Base-by-base conservation (phyloP, 2,329 filamentous ascomycete genomes). In the Aspergillus chevalieri region DNA sequence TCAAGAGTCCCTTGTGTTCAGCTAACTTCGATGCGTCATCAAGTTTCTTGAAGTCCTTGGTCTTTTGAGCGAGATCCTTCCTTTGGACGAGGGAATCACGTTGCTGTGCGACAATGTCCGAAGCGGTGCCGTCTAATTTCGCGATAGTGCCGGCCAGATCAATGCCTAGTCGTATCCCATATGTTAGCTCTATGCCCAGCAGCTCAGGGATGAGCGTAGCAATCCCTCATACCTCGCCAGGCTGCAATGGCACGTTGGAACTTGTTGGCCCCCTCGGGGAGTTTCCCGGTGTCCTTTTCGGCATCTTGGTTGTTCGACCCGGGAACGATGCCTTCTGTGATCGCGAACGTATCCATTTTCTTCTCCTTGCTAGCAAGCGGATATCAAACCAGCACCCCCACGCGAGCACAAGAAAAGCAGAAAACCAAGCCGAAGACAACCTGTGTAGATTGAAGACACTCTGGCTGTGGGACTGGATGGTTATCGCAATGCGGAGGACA, bases 51-150 rank as follows among this genome's bases (percentile, higher is more conserved):
- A 97, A 98, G 62, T 97, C 92, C 65, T 98, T 98, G 1, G 93
- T 98, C 78, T 96, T 97, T 66, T 96, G 91, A n/a, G 94, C 93
- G 17, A 98, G 77, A 53, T 98, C 94, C 67, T 98, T 98, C 47
- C 93, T 82, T 68, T 98, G 92, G 0, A 96, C 85, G 4, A 95
- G 86, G n/a, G 92, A 89, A 69, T 97, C 93, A 61, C 91, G 83
- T 66, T 98, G 94, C 66, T 95, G 90, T 44, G 87, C 77, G 47
- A 97, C 89, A 54, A 98, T 89, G 62, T 97, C 93, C 9, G 91
- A 92, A n/a, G 93, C 93, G 3, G 90, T 92, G 52, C 85, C 86
- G 71, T 98, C 93, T 55, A 98, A 84, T 57, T 81, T 87, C 28
- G 89, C 86, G 53, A 95, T 83, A 57, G 97, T 82, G 21, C 81